Evolutionary conservation across 2,329 filamentous ascomycete species (phyloP).

Genomic region (Endocalyx cinctus): DNA sequence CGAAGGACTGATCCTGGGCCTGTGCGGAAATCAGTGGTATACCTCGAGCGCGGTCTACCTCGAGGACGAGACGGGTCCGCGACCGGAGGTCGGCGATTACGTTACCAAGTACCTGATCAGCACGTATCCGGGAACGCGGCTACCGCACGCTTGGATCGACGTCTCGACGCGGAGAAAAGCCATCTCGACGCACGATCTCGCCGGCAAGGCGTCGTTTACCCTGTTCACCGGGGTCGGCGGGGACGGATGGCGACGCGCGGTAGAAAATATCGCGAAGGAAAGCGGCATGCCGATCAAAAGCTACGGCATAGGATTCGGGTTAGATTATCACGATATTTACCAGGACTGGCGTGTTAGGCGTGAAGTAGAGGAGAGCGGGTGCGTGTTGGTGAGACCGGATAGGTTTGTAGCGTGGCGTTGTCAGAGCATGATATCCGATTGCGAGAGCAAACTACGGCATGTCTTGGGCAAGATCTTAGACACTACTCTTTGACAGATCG

Average conservation of each 20-base stretch:
- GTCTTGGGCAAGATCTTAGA: slow-evolving; percentile 17
- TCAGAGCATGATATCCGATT: slow-evolving; percentile 8
- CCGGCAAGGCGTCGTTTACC: slow-evolving; percentile 49
- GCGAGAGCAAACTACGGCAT: slow-evolving; percentile 15
- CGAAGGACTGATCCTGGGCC: slow-evolving; percentile 38
- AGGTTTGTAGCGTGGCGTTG: slow-evolving; percentile 52
- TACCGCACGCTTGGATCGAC: slow-evolving; percentile 62
- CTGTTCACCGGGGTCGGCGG: slow-evolving; percentile 54
- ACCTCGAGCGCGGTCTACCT: slow-evolving; percentile 33
- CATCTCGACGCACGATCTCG: slow-evolving; percentile 56
- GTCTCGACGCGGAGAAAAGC: slow-evolving; percentile 36
- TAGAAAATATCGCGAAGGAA: slow-evolving; percentile 26
- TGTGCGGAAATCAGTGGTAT: slow-evolving; percentile 46
- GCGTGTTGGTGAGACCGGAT: slow-evolving; percentile 55
- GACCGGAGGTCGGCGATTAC: slow-evolving; percentile 24
- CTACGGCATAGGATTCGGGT: slow-evolving; percentile 51
- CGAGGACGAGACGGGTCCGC: slow-evolving; percentile 16
- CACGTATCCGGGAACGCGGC: slow-evolving; percentile 54
- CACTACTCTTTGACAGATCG: no score
- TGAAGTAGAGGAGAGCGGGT: slow-evolving; percentile 53
- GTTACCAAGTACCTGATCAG: slow-evolving; percentile 22
- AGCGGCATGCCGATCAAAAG: slow-evolving; percentile 43
- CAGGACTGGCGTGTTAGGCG: slow-evolving; percentile 52
- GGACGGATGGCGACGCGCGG: slow-evolving; percentile 48
- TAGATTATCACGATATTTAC: slow-evolving; percentile 60